Evolutionary conservation across 2,329 filamentous ascomycete genomes (phyloP).

Genomic region (Chrysosphaeria jannelii): DNA sequence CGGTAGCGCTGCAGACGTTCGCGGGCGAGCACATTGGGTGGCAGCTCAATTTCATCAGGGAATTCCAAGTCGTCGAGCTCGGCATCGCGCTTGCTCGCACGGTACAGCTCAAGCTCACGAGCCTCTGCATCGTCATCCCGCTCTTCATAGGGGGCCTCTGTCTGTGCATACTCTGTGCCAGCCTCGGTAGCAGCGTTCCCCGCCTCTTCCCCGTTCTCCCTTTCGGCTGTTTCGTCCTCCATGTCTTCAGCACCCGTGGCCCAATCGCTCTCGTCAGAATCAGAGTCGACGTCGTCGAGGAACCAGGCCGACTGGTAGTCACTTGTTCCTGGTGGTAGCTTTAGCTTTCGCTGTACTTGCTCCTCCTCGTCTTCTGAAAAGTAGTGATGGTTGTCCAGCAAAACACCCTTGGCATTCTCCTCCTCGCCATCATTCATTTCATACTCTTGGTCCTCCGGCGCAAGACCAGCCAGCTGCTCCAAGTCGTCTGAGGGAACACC

Average conservation of each 20-base stretch:
- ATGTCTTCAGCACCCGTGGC: constrained; percentile 73
- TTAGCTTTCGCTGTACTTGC: too few relatives aligned
- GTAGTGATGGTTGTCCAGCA: constrained; percentile 92
- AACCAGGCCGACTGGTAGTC: constrained; percentile 90
- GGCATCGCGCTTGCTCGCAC: constrained; percentile 47
- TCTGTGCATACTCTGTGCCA: constrained; percentile 64
- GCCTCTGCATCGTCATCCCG: constrained; percentile 59
- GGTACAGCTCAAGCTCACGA: constrained; percentile 52
- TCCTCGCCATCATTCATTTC: constrained; percentile 21
- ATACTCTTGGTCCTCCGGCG: constrained; percentile 66
- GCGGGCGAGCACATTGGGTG: constrained; percentile 56
- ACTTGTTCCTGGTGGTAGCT: constrained; percentile 68
- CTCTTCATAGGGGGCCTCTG: constrained; percentile 54
- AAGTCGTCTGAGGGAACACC: constrained; percentile 48
- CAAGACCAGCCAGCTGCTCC: constrained; percentile 57
- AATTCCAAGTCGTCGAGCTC: constrained; percentile 87
- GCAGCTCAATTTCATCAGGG: constrained; percentile 86
- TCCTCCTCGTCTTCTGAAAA: constrained; percentile 65
- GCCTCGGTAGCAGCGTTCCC: constrained; percentile 33
- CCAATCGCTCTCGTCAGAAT: too few relatives aligned
- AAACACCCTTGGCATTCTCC: constrained; percentile 36
- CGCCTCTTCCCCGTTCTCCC: constrained; percentile 20
- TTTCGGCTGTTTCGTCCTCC: constrained; percentile 27
- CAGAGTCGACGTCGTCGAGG: constrained; percentile 44
- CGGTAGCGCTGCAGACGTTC: constrained; percentile 69